Base-by-base conservation (phyloP, 2,329 filamentous ascomycete genomes). In the Phialophora verrucosa region DNA sequence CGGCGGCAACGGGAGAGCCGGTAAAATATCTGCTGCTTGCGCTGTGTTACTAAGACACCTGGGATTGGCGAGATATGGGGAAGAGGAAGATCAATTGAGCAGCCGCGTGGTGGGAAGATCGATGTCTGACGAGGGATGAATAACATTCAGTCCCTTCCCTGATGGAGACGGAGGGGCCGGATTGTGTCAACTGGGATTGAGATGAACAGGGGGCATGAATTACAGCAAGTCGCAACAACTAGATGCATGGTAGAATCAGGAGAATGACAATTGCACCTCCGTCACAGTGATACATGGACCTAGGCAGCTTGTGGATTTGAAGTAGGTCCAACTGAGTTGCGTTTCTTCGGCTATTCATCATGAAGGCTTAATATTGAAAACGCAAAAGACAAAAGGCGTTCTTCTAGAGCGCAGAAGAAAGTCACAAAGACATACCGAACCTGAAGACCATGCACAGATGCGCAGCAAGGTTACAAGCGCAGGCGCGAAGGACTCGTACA, bases 81-180 rank as follows among this genome's bases (percentile, higher is more conserved):
- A 47, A 50, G 51, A 29, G 17, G 42, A 27, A 10, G 29, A 20
- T 57, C 20, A 27, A 42, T 20, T 38, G 49, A 25, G 27, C 44
- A 44, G 29, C 14, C 31, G 25, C 44, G 25, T 29, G 38, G 31
- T 38, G 59, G 29, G 49, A 32, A 10, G 44, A 20, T 31, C 44
- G 25, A 23, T 42, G 14, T 31, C 57, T 35, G 44, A 50, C 57
- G 44, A 50, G 42, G 38, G 44, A 50, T 50, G 57, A 59, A 59
- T 59, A 50, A 59, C 51, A 47, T 59, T n/a, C 25, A 50, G 31
- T 31, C 47, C 11, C 20, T 49, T 50, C 25, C 38, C 23, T 32
- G 57, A 53, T 61, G 49, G 29, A 27, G 49, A 53, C 59, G 31
- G 59, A 61, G 59, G 59, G 59, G 59, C 59, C 47, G 59, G 59